phyloP scores from a whole-genome alignment of 768 basidiomycete genomes.

The Psilocybe sp. region DNA sequence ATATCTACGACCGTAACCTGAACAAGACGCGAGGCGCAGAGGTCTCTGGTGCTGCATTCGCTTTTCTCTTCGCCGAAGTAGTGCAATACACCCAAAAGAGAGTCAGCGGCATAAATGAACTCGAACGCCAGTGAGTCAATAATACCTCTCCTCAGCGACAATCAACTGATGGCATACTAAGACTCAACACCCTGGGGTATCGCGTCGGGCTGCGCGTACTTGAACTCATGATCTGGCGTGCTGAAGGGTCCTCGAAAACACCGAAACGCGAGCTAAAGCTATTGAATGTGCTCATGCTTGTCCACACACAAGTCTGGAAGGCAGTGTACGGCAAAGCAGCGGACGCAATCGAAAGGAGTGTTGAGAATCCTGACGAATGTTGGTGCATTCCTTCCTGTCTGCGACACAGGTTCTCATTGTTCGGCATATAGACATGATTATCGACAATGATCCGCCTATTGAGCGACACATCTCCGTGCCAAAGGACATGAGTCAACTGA shows the following conservation, averaged over 20 bases:
- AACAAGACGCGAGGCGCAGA: conserved; percentile 86
- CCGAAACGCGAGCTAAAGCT: conserved; percentile 92
- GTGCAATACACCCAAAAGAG: conserved; percentile 96
- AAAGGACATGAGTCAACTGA: conserved; percentile 88
- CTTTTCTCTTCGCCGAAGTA: conserved; percentile 90
- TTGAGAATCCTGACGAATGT: conserved; percentile 96
- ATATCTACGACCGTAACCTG: conserved; percentile 85
- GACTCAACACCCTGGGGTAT: conserved; percentile 91
- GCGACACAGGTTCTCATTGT: background rate
- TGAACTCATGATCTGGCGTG: conserved; percentile 81
- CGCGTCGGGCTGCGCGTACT: conserved; percentile 86
- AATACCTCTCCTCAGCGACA: background rate
- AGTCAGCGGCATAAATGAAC: conserved; percentile 90
- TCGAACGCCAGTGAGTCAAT: conserved; percentile 77
- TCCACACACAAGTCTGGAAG: conserved; percentile 95
- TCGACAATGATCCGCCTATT: conserved; percentile 92
- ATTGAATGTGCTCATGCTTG: conserved; percentile 86
- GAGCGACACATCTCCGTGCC: conserved; percentile 94
- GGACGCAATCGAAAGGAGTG: conserved; percentile 93
- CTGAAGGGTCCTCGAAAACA: conserved; percentile 76
- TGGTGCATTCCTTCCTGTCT: background rate
- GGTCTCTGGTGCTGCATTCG: conserved; percentile 79
- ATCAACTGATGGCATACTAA: conserved; percentile 27
- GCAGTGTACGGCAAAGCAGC: conserved; percentile 92
- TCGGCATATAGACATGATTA: conserved; percentile 80